phyloP scores from a whole-genome alignment of 2,329 filamentous ascomycete species.

The Xylaria sp. region DNA sequence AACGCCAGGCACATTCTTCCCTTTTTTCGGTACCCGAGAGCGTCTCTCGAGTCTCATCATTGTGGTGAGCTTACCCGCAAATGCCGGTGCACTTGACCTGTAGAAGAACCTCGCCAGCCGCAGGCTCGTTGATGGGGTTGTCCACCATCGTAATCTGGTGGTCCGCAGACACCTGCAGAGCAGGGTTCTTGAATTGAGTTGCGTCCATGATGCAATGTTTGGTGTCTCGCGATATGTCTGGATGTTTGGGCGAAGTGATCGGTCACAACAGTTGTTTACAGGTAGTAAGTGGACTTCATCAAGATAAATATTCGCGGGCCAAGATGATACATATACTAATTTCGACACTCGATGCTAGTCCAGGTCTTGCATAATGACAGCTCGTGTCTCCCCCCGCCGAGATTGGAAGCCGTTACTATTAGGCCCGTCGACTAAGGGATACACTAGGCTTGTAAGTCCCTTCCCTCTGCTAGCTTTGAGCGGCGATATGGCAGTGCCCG shows the following conservation, averaged over 20 bases:
- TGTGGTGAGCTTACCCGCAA: conserved; percentile 45
- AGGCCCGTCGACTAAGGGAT: no score
- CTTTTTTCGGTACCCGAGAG: not conserved
- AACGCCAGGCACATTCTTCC: not conserved
- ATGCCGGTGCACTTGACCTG: conserved; percentile 60
- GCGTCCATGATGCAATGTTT: conserved; percentile 10
- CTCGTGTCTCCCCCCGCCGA: not conserved
- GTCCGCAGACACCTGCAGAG: conserved; percentile 55
- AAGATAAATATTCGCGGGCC: not conserved
- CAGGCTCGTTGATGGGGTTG: conserved; percentile 51
- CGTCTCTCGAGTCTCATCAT: not conserved
- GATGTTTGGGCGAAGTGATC: not conserved
- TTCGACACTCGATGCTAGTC: not conserved
- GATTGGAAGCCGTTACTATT: not conserved
- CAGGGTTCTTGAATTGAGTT: conserved; percentile 41
- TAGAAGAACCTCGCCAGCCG: conserved; percentile 50
- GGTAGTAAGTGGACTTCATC: not conserved
- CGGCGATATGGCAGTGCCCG: no score
- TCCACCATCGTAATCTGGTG: conserved; percentile 53
- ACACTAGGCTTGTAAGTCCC: no score
- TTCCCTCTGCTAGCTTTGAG: no score
- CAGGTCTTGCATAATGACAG: no score
- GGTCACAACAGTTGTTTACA: not conserved
- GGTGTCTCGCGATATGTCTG: not conserved
- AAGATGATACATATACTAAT: not conserved